Conservation (phyloP, 176 grass and related monocot genomes). For the Rhynchospora tenuis region DNA sequence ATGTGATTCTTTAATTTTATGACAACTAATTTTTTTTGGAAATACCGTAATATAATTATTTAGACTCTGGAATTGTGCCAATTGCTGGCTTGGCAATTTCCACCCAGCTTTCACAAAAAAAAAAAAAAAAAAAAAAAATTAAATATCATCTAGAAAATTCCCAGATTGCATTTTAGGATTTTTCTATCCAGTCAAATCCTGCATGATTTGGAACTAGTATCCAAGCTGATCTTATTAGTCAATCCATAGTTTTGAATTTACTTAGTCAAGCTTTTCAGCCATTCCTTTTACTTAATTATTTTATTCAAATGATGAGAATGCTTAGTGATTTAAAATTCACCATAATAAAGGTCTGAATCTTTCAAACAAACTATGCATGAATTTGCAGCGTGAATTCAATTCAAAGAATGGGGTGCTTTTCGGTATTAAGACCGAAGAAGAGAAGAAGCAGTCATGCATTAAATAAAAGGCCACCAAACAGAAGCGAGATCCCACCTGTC, state of each 20-base stretch:
- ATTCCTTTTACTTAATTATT: not conserved
- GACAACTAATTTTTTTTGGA: not conserved
- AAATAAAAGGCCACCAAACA: conserved; percentile 30
- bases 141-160: not conserved
- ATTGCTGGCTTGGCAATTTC: too few species aligned
- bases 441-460: conserved; percentile 42
- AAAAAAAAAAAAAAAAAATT: too few species aligned
- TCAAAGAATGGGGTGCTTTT: conserved; percentile 89
- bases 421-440: conserved; percentile 72
- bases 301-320: not conserved
- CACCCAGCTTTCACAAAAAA: too few species aligned
- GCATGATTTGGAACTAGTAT: not conserved
- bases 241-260: not conserved
- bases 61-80: not conserved
- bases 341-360: not conserved
- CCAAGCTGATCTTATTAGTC: not conserved
- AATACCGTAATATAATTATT: not conserved
- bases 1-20: not conserved
- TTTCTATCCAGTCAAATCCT: not conserved
- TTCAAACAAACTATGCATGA: not conserved
- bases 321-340: not conserved
- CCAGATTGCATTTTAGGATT: not conserved
- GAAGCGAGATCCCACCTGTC: conserved; percentile 44
- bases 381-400: not conserved
- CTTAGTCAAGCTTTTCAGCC: not conserved